Percentiles rank a stretch among this genome's conserved stretches.
These are phyloP conservation scores for Aurantiochytrium sp. DNA, from an alignment of 108 stramenopile genomes.

Conservation along the genomic window DNA sequence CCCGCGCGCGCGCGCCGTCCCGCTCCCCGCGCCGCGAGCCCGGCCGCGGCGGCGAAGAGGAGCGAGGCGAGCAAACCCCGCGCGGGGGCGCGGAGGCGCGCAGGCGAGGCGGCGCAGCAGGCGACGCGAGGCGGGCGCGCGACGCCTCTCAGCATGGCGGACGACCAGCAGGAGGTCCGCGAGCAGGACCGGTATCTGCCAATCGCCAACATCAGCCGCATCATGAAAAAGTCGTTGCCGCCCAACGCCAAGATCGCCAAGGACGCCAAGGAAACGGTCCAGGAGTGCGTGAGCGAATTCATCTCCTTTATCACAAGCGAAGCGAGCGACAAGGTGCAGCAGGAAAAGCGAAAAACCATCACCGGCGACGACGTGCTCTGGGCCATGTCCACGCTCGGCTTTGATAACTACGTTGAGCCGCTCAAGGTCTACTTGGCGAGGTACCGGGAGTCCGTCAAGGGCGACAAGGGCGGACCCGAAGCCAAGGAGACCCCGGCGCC, in stretches of 20 bases:
- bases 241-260: constrained; percentile 98
- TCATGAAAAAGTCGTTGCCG: constrained; percentile 96
- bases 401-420: constrained; percentile 97
- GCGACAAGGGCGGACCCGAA: constrained; percentile 17
- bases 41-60: no score
- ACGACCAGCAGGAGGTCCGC: constrained; percentile 15
- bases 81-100: no score
- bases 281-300: constrained; percentile 98
- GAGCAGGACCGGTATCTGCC: constrained; percentile 95
- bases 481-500: neutral
- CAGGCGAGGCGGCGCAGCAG: no score
- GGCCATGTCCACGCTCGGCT: constrained; percentile 98
- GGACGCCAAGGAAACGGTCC: constrained; percentile 96
- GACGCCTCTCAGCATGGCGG: neutral
- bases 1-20: no score
- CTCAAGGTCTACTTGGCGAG: constrained; percentile 90
- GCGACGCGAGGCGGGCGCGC: neutral
- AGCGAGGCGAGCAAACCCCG: no score
- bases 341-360: constrained; percentile 98
- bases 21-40: no score
- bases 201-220: constrained; percentile 95
- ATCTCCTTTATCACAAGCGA: constrained; percentile 94
- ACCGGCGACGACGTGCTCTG: constrained; percentile 97
- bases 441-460: constrained; percentile 66
- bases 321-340: constrained; percentile 91